Percentiles rank a stretch among this genome's conserved stretches.
Conservation (phyloP, 768 basidiomycete species). For the Gloeopeniophorella convolvens region DNA sequence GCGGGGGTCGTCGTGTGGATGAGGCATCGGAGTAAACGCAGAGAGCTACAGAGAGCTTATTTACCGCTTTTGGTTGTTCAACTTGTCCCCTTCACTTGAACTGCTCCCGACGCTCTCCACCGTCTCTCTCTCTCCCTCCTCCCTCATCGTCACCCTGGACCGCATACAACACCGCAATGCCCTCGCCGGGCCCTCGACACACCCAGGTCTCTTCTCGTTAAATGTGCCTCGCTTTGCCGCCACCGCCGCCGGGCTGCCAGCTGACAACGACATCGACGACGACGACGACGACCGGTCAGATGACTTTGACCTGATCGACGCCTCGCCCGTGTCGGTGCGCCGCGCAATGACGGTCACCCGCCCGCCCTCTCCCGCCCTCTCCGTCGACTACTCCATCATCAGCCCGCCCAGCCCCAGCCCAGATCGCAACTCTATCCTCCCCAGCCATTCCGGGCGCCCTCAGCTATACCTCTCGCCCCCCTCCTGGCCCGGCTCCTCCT, state of each 20-base stretch:
- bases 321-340: constrained; percentile 26
- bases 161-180: no score
- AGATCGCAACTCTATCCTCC: constrained; percentile 10
- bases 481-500: constrained; percentile 20
- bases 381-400: constrained; percentile 42
- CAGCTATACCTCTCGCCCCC: constrained; percentile 25
- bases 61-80: no score
- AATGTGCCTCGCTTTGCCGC: no score
- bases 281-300: constrained; percentile 1
- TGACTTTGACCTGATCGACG: constrained; percentile 28
- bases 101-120: no score
- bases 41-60: no score
- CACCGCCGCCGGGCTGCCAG: no score
- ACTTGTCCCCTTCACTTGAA: no score
- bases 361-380: constrained; percentile 40
- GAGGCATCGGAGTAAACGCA: neutral
- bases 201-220: no score
- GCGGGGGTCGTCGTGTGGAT: constrained; percentile 48
- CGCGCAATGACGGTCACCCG: constrained; percentile 29
- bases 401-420: constrained; percentile 32
- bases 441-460: constrained; percentile 26
- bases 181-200: no score
- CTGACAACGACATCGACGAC: no score
- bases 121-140: no score
- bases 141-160: no score